Base-by-base conservation (phyloP, 495 filamentous ascomycete genomes). In the Lasiosphaeria miniovina region DNA sequence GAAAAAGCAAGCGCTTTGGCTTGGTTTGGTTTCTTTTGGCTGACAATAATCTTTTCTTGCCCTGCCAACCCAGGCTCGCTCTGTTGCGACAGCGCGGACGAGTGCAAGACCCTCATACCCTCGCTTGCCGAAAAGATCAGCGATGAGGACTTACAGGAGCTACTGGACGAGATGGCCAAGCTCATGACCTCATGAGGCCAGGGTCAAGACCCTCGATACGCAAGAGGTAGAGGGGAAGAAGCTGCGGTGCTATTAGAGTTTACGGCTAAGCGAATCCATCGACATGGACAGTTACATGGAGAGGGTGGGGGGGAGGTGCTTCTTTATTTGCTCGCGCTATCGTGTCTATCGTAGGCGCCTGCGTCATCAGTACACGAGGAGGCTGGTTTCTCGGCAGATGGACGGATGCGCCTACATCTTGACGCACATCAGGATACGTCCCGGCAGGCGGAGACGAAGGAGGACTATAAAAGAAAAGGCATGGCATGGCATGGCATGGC, bases 91-190 rank as follows among this genome's bases (percentile, higher is more conserved):
- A 87, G 83, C 31, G 87, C 89, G 46, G 95, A 98, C 65, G 94
- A 98, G 78, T 95, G 94, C 64, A 96, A 96, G 79, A 96, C 90
- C 8, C 80, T 98, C 49, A 96, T 98, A 57, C 94, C 94, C 0
- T 96, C 90, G 64, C 78, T 98, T 31, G 81, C 85, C 61, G 83
- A 90, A 68, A 98, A 98, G 76, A 93, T 96, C 64, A 76, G 78
- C 15, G 95, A 98, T 72, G 86, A 86, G 10, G 90, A 96, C 63
- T 68, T 98, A 63, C 87, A 96, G 69, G 88, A 93, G 59, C 71
- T 97, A 60, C 76, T 98, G 57, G 86, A 97, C 68, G 90, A 98
- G 79, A 88, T 98, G 76, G 86, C 84, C 55, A 93, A 93, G 78
- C 73, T 92, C 17, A 67, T 71, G 63, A 71, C 62, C 57, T 55